phyloP scores from a whole-genome alignment of 1,139 yeast genomes.

The Taphrina deformans region DNA sequence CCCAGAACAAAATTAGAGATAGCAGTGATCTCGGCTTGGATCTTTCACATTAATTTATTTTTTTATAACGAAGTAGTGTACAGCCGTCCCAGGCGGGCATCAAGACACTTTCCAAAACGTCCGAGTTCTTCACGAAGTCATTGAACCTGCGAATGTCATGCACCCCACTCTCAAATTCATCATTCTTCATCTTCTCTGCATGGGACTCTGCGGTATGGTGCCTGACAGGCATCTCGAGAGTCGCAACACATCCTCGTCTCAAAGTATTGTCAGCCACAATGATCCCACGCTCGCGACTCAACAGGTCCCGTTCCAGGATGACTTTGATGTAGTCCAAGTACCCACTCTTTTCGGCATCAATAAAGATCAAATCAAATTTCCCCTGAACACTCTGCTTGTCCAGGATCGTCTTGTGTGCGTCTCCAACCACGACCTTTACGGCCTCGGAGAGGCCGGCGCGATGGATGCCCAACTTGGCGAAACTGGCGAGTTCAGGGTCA shows the following conservation, averaged over 20 bases:
- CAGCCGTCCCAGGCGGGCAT: conserved; percentile 27
- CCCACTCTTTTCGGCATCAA: conserved; percentile 32
- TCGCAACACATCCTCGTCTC: conserved; percentile 22
- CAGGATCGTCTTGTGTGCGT: conserved; percentile 12
- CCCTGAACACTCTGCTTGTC: conserved; percentile 13
- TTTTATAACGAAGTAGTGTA: conserved; percentile 19
- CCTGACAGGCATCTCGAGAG: conserved; percentile 2
- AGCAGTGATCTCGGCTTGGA: not conserved
- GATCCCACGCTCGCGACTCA: conserved; percentile 2
- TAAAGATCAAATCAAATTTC: conserved; percentile 27
- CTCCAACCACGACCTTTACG: conserved; percentile 19
- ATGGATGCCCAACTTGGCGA: conserved; percentile 26
- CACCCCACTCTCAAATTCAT: conserved; percentile 18
- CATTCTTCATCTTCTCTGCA: conserved; percentile 10
- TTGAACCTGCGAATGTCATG: conserved; percentile 21
- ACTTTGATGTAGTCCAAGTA: conserved; percentile 10
- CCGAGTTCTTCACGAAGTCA: not conserved
- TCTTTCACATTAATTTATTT: not conserved
- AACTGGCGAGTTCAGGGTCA: conserved; percentile 14
- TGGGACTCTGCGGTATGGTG: conserved; percentile 17
- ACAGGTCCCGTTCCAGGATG: conserved; percentile 7
- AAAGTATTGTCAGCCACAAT: conserved; percentile 29
- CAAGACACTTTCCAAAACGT: conserved; percentile 4
- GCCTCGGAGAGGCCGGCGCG: conserved; percentile 13
- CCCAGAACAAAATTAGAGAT: not conserved